A percentile compares a stretch with the other conserved stretches of the same genome.
Evolutionary conservation across 176 grass and related monocot species (phyloP).

Genomic region (Juncus effusus): DNA sequence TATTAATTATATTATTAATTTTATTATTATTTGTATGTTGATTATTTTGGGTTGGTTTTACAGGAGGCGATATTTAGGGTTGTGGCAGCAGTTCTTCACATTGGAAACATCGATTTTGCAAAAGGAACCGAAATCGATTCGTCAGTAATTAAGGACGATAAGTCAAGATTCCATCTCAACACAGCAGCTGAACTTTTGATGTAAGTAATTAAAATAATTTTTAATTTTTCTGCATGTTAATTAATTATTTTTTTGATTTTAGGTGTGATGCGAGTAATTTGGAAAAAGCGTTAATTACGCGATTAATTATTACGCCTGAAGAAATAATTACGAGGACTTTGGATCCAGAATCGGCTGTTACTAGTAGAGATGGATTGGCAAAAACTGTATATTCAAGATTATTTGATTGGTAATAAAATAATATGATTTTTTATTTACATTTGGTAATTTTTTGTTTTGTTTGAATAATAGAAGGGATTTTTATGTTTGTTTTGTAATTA

Average conservation of each 20-base stretch:
- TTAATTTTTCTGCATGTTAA: no score
- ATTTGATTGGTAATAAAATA: conserved; percentile 83
- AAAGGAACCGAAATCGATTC: conserved; percentile 96
- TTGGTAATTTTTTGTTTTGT: neutral
- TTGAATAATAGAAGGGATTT: neutral
- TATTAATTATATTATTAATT: conserved; percentile 10
- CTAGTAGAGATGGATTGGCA: conserved; percentile 90
- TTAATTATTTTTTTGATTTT: conserved; percentile 35
- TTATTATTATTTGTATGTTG: no score
- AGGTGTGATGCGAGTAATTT: conserved; percentile 82
- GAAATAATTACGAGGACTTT: conserved; percentile 98
- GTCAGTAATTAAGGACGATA: conserved; percentile 87
- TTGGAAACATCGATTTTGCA: conserved; percentile 96
- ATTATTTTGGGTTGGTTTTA: conserved; percentile 33
- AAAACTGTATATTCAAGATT: conserved; percentile 97
- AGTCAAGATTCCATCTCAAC: conserved; percentile 86
- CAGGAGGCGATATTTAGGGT: conserved; percentile 96
- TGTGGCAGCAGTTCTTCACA: conserved; percentile 95
- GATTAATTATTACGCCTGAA: conserved; percentile 96
- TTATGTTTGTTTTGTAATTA: conserved; percentile 25
- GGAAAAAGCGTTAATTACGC: conserved; percentile 92
- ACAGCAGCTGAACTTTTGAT: conserved; percentile 76
- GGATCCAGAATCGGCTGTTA: conserved; percentile 90
- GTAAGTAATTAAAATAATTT: conserved; percentile 45
- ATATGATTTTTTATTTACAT: neutral